Percentiles rank a stretch among this genome's conserved stretches.
These are phyloP conservation scores for Exophiala mesophila DNA, from an alignment of 2,329 filamentous ascomycete genomes.

Conservation along the genomic window DNA sequence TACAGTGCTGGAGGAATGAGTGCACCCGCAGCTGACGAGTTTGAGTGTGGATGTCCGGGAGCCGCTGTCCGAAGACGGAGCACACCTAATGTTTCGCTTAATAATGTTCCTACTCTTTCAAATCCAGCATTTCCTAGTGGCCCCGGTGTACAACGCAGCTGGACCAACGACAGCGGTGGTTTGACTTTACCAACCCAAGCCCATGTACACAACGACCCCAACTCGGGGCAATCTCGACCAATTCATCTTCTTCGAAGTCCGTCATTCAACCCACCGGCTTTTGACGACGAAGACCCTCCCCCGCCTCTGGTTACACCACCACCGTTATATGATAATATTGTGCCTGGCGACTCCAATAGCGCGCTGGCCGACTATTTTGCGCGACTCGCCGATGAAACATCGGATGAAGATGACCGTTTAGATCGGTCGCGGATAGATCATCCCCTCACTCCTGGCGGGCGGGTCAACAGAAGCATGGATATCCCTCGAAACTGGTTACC, in stretches of 20 bases:
- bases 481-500: conserved; percentile 54
- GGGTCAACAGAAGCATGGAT: conserved; percentile 62
- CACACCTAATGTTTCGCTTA: conserved; percentile 25
- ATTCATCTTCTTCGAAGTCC: conserved; percentile 80
- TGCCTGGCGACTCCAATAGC: conserved; percentile 61
- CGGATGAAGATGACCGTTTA: conserved; percentile 49
- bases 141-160: conserved; percentile 30
- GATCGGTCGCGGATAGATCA: conserved; percentile 47
- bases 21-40: conserved; percentile 52
- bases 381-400: conserved; percentile 68
- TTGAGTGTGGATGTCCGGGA: conserved; percentile 62
- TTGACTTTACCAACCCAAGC: conserved; percentile 46
- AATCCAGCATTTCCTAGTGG: conserved; percentile 22
- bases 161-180: conserved; percentile 37
- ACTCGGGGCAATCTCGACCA: conserved; percentile 55
- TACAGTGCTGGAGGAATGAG: conserved; percentile 59
- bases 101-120: conserved; percentile 26
- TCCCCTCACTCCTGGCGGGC: conserved; percentile 59
- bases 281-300: conserved; percentile 73
- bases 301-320: conserved; percentile 74
- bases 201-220: conserved; percentile 45
- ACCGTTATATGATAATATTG: conserved; percentile 75
- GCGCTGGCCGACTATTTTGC: conserved; percentile 82
- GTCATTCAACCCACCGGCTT: conserved; percentile 82
- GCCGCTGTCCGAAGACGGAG: conserved; percentile 46